phyloP scores from a whole-genome alignment of 140 eudicot genomes.

The Senecio squalidus region DNA sequence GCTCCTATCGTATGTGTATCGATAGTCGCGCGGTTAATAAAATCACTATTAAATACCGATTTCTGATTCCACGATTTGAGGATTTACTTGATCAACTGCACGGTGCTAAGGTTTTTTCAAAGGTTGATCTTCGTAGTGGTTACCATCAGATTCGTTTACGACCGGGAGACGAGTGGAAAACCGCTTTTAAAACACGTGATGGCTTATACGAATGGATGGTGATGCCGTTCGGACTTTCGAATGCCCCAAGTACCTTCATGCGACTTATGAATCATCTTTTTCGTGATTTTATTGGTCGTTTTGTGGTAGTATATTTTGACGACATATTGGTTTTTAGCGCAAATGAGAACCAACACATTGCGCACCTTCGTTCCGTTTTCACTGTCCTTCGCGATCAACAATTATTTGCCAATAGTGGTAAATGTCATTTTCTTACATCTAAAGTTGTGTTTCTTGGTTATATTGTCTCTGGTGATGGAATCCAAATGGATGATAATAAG shows the following conservation, averaged over 20 bases:
- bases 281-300: neutral
- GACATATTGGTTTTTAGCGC: conserved; percentile 12
- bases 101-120: neutral
- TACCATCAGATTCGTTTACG: conserved; percentile 14
- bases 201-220: conserved; percentile 20
- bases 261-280: conserved; percentile 19
- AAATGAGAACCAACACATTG: neutral
- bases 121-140: conserved; percentile 7
- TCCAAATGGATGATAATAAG: neutral
- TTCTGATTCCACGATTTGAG: conserved; percentile 19
- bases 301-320: conserved; percentile 12
- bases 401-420: neutral
- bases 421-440: conserved; percentile 3
- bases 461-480: neutral
- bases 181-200: conserved; percentile 13
- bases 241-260: conserved; percentile 20
- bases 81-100: conserved; percentile 13
- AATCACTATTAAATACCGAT: conserved; percentile 13
- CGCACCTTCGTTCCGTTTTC: conserved; percentile 1
- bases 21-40: conserved; percentile 20
- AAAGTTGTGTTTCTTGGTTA: neutral
- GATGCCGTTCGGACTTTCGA: conserved; percentile 9
- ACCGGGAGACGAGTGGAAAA: conserved; percentile 22
- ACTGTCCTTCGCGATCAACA: neutral
- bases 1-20: conserved; percentile 14